Evolutionary conservation across 106 monocot genomes (phyloP).

Genomic region (Allium fistulosum): DNA sequence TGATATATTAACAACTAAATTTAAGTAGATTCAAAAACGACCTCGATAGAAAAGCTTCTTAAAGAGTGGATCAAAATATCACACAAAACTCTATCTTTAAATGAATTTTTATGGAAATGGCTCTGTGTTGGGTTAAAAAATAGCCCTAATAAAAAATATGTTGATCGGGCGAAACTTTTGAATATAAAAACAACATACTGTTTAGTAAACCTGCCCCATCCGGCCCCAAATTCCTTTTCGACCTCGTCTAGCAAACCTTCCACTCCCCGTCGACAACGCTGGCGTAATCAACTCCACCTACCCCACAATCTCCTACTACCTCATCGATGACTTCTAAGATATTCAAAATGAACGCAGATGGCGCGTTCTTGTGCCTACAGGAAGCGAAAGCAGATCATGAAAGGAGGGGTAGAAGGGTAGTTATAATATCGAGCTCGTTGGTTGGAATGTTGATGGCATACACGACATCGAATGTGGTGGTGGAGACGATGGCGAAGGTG

Average conservation of each 20-base stretch:
- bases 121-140: no score
- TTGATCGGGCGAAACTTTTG: no score
- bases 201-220: constrained; percentile 21
- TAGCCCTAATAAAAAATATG: no score
- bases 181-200: no score
- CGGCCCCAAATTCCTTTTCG: constrained; percentile 41
- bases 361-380: constrained; percentile 43
- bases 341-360: constrained; percentile 35
- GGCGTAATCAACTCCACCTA: constrained; percentile 31
- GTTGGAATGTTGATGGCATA: constrained; percentile 25
- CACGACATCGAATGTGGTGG: constrained; percentile 51
- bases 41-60: no score
- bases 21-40: no score
- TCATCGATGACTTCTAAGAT: constrained; percentile 27
- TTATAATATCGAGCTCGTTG: constrained; percentile 27
- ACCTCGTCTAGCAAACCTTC: constrained; percentile 41
- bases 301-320: constrained; percentile 18
- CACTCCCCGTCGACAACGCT: constrained; percentile 24
- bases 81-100: no score
- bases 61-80: no score
- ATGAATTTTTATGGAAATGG: no score
- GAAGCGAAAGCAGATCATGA: constrained; percentile 30
- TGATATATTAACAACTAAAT: no score
- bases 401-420: constrained; percentile 42
- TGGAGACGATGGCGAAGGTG: constrained; percentile 42